Evolutionary conservation across 192 early-diverging fungal species (phyloP), one percentile per base, ranked within the genome.

Genomic region (Mortierella claussenii): DNA sequence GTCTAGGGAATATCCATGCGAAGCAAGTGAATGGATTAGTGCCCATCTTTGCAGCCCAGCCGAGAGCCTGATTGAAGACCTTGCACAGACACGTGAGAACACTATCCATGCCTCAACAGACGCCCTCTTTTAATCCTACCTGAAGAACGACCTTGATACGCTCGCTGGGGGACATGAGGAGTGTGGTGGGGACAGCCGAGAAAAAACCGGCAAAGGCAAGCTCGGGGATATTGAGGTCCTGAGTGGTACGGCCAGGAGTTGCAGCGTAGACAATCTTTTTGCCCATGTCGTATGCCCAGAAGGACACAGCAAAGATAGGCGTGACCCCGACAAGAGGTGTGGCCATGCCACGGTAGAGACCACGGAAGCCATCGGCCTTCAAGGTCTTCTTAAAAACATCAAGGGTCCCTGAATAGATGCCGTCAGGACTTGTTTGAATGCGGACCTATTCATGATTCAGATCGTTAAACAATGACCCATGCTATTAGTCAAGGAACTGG

Each of bases 91-190:
- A 61, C 51, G 68, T 55, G 68, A 69, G 59, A 69, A 50, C 28
- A 11, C 34, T 24, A 31, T 44, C 21, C 13, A 8, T 24, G n/a
- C n/a, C n/a, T n/a, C n/a, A n/a, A n/a, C n/a, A n/a, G n/a, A n/a
- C n/a, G n/a, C n/a, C n/a, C n/a, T n/a, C n/a, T n/a, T n/a, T n/a
- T n/a, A n/a, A n/a, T n/a, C 52, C 47, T 67, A 93, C 94, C 79
- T 99, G 98, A 67, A 99, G 82, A 51, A 96, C 82, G 27, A 96
- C 94, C 87, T 98, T 99, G 84, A 99, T 89, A 62, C 96, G 92
- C 81, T 98, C 97, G 82, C 92, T 93, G 42, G 97, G 97, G 24
- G 94, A 91, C 88, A 97, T 97, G 58, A 98, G 80, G 55, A 96
- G 85, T 11, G 96, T 97, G 20, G 95, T 95, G n/a, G 95, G 95